Conservation (phyloP, 2,329 filamentous ascomycete species). For the Emydomyces testavorans region DNA sequence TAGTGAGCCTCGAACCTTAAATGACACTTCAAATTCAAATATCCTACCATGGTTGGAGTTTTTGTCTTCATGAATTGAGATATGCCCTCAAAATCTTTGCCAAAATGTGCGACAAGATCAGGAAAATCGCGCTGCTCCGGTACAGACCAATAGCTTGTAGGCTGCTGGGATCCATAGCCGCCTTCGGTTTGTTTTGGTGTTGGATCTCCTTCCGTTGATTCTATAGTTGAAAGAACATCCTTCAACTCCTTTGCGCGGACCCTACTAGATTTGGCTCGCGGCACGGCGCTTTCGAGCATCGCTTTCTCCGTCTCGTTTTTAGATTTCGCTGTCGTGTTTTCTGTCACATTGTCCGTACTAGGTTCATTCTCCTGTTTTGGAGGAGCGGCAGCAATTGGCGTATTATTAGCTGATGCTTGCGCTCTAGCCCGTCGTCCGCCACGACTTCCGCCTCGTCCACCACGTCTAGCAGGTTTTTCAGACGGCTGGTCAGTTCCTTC, state of each 20-base stretch:
- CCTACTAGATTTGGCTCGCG: slow-evolving; percentile 10
- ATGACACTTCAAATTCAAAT: background rate
- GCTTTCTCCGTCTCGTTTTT: slow-evolving; percentile 15
- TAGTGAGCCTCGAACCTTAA: slow-evolving; percentile 9
- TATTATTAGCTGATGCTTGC: slow-evolving; percentile 19
- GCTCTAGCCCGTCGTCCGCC: slow-evolving; percentile 28
- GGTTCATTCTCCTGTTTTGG: slow-evolving; percentile 23
- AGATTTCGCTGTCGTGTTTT: slow-evolving; percentile 14
- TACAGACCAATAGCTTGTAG: slow-evolving; percentile 44
- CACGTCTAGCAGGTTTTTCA: slow-evolving; percentile 29
- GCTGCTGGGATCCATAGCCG: slow-evolving; percentile 32
- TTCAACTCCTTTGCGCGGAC: slow-evolving; percentile 21
- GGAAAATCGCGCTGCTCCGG: slow-evolving; percentile 40
- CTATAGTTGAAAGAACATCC: slow-evolving; percentile 4
- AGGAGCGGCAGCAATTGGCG: slow-evolving; percentile 19
- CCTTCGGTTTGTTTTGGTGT: slow-evolving; percentile 2
- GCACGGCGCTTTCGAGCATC: background rate
- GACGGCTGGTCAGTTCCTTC: slow-evolving; percentile 20
- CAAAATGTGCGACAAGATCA: slow-evolving; percentile 37
- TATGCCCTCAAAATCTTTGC: slow-evolving; percentile 39
- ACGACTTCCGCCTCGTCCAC: slow-evolving; percentile 26
- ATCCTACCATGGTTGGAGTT: slow-evolving; percentile 41
- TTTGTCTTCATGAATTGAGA: slow-evolving; percentile 43
- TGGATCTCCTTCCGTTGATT: slow-evolving; percentile 17
- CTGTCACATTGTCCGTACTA: slow-evolving; percentile 17